Percentiles rank a stretch among this genome's conserved stretches.
Conservation (phyloP, 176 grass and related monocot species). For the Chrysopogon serrulatus region DNA sequence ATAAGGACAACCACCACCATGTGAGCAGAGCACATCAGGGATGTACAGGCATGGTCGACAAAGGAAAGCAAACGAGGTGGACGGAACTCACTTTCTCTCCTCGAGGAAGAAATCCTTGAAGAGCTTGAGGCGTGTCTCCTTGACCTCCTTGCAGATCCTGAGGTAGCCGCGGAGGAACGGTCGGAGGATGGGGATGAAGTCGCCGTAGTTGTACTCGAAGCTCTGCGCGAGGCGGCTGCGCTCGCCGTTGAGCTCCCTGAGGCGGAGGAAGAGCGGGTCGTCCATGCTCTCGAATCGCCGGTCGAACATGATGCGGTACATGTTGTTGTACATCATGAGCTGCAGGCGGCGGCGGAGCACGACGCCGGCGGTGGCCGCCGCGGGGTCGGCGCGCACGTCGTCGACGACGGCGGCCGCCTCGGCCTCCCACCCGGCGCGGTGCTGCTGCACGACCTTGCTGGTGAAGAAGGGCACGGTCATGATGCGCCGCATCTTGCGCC, state of each 20-base stretch:
- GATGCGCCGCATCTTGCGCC: conserved; percentile 93
- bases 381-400: conserved; percentile 46
- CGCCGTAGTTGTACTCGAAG: conserved; percentile 97
- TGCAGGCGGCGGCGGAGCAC: conserved; percentile 70
- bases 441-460: conserved; percentile 86
- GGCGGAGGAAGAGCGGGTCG: conserved; percentile 62
- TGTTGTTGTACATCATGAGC: conserved; percentile 97
- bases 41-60: neutral
- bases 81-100: conserved; percentile 72
- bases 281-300: conserved; percentile 66
- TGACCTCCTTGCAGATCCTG: conserved; percentile 72
- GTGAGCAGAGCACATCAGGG: conserved; percentile 15
- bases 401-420: conserved; percentile 67
- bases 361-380: conserved; percentile 42
- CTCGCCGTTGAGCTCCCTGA: conserved; percentile 63
- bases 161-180: conserved; percentile 72
- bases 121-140: conserved; percentile 67
- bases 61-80: neutral
- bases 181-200: conserved; percentile 85
- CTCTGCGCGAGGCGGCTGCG: conserved; percentile 90
- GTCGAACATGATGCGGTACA: conserved; percentile 96
- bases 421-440: conserved; percentile 66
- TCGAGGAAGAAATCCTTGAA: conserved; percentile 95
- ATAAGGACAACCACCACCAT: neutral
- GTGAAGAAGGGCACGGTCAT: conserved; percentile 97